Evolutionary conservation across 345 rosid genomes (phyloP), one percentile per base, ranked within the genome.

Genomic region (Geranium brycei): DNA sequence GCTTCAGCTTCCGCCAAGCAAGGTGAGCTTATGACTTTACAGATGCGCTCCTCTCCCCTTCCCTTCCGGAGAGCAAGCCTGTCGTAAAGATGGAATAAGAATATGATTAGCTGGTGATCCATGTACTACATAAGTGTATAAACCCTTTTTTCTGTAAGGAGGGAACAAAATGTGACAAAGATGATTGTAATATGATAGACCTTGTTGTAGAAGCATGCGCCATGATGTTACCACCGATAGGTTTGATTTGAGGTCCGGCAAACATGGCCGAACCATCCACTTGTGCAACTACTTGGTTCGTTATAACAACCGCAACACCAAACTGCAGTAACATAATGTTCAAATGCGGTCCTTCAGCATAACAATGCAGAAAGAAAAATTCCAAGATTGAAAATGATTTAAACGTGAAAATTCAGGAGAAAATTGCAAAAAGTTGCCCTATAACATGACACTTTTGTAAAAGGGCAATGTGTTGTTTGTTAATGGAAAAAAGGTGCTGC

Each of bases 131-230:
- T 31, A 31, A 17, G 19, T 6, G 11, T 30, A 13, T 31, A 4
- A 35, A 17, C 11, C 55, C 17, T 30, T 5, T 3, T 18, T 23
- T 55, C 3, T 57, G 23, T 11, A 51, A 65, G 31, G 11, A 23
- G 31, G 12, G 23, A 8, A 68, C 51, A 15, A 56, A 1, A 23
- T 47, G 35, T 51, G 8, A 62, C 17, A 23, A 23, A 23, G 28
- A 23, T 23, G 41, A 35, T 7, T 35, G 41, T 35, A 4, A 35
- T 35, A 35, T 35, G 7, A 17, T 69, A 66, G 57, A 90, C 99
- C 97, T 90, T 62, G 99, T 93, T 59, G 99, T 93, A 51, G 99
- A 87, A 69, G 99, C 97, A 82, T 93, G 96, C 51, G 99, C 95
- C 97, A 93, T 93, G 60, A 93, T 93, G 74, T 90, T 88, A 51